A percentile compares a stretch with the other conserved stretches of the same genome.
Evolutionary conservation across 208 protist species (phyloP).

Genomic region (Leishmania arabica): DNA sequence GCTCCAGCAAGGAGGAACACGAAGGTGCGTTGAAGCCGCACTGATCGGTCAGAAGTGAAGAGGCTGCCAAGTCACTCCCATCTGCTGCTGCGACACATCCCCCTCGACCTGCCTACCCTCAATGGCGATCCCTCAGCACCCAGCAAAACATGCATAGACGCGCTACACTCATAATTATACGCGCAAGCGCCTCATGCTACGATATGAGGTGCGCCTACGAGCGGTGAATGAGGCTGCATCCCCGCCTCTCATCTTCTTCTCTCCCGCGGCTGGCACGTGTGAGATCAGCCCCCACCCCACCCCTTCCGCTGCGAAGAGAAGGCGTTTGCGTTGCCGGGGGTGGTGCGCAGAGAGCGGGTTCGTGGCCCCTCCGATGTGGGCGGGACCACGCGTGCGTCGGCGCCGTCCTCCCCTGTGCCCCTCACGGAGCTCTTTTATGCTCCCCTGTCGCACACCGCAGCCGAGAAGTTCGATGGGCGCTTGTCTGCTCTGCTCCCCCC

Average conservation of each 20-base stretch:
- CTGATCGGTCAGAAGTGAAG: background rate
- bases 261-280: background rate
- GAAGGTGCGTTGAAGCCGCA: background rate
- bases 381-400: background rate
- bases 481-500: no score
- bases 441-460: background rate
- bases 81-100: background rate
- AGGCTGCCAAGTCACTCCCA: background rate
- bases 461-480: background rate
- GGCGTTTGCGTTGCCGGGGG: background rate
- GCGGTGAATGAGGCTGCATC: background rate
- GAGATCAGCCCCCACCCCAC: background rate
- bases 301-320: background rate
- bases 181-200: background rate
- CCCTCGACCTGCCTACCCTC: background rate
- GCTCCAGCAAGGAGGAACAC: background rate
- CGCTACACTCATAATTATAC: background rate
- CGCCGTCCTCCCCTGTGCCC: no score
- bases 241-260: background rate
- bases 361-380: background rate
- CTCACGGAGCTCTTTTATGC: background rate
- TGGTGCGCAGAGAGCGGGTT: background rate
- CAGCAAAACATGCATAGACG: background rate
- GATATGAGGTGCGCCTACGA: background rate
- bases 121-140: background rate